These are phyloP conservation scores for Nidula niveotomentosa DNA, from an alignment of 1,284 basidiomycete species.

Conservation along the genomic window DNA sequence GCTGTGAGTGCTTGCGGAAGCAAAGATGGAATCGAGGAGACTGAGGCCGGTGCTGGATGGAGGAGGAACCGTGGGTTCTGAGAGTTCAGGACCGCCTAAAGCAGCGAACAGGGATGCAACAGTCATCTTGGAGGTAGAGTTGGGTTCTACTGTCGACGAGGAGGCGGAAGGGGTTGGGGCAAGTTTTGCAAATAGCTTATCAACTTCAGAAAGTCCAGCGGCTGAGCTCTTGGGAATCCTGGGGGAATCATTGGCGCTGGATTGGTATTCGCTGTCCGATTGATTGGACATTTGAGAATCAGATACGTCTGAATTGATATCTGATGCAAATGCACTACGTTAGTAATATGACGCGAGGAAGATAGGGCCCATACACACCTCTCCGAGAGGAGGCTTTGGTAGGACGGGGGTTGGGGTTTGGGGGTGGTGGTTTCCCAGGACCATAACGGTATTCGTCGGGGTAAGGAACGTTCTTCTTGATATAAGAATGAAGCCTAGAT, in stretches of 20 bases:
- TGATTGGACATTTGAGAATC: background rate
- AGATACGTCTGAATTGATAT: background rate
- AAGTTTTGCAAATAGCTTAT: conserved; percentile 40
- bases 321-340: conserved; percentile 7
- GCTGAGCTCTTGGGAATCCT: background rate
- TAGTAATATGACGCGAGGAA: conserved; percentile 16
- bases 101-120: conserved; percentile 28
- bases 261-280: background rate
- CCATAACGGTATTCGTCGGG: conserved; percentile 70
- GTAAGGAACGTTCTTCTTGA: conserved; percentile 63
- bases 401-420: conserved; percentile 26
- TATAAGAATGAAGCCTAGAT: conserved; percentile 58
- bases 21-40: conserved; percentile 28
- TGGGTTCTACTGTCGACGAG: conserved; percentile 1
- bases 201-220: conserved; percentile 7
- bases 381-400: background rate
- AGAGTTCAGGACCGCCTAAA: conserved; percentile 14
- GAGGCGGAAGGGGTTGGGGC: conserved; percentile 19
- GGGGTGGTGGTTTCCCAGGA: conserved; percentile 60
- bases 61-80: conserved; percentile 13
- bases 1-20: conserved; percentile 13
- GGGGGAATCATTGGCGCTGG: background rate
- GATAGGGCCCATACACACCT: background rate
- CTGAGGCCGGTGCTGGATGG: conserved; percentile 24
- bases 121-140: conserved; percentile 21